Percentiles rank a stretch among this genome's conserved stretches.
Conservation (phyloP, 2,329 filamentous ascomycete genomes). For the Diaporthe batatas region DNA sequence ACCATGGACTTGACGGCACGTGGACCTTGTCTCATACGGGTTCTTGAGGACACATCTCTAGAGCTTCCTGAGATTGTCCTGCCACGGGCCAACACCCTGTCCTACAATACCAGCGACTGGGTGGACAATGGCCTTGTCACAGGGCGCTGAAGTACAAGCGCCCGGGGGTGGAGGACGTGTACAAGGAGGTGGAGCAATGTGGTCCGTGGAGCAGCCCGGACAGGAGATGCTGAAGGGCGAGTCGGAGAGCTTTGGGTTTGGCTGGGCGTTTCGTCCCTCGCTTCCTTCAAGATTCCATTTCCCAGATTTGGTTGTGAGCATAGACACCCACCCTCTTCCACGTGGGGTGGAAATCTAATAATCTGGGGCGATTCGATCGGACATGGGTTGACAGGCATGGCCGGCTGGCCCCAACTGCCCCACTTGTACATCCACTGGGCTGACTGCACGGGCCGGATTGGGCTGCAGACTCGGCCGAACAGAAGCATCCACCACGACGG, state of each 20-base stretch:
- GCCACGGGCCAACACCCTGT: constrained; percentile 60
- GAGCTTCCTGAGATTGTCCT: constrained; percentile 56
- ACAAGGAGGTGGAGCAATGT: too few relatives aligned
- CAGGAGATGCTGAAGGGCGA: not conserved
- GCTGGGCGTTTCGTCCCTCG: not conserved
- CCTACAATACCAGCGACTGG: constrained; percentile 59
- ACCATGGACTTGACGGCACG: too few relatives aligned
- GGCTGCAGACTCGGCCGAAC: constrained; percentile 19
- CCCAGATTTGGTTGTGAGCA: not conserved
- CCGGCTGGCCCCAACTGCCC: not conserved
- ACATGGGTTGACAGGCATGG: not conserved
- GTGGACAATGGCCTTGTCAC: constrained; percentile 66
- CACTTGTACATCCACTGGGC: too few relatives aligned
- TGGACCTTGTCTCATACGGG: too few relatives aligned
- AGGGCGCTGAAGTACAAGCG: constrained; percentile 52
- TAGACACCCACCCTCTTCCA: not conserved
- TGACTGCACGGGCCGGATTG: not conserved
- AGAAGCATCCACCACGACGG: constrained; percentile 3
- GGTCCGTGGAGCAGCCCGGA: too few relatives aligned
- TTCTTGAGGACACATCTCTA: too few relatives aligned
- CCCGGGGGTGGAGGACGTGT: constrained; percentile 44
- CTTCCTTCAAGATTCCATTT: not conserved
- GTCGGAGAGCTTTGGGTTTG: constrained; percentile 13
- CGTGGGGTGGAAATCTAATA: not conserved
- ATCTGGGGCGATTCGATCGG: not conserved